A percentile compares a stretch with the other conserved stretches of the same genome.
phyloP scores from a whole-genome alignment of 345 rosid species.

The Jatropha curcas region DNA sequence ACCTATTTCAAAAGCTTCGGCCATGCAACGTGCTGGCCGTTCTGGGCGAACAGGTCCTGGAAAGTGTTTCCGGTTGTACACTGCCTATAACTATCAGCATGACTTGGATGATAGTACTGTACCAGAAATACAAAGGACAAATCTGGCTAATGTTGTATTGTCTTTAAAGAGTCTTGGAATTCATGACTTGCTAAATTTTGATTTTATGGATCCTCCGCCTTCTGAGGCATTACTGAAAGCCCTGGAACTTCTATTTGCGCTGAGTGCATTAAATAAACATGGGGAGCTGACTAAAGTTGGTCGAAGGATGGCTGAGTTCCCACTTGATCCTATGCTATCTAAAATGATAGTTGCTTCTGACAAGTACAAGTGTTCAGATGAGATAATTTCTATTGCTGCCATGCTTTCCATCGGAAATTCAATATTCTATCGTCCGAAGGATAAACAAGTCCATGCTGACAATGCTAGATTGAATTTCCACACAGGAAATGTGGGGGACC shows the following conservation, averaged over 20 bases:
- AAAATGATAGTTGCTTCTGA: conserved; percentile 95
- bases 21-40: conserved; percentile 92
- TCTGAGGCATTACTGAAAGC: conserved; percentile 95
- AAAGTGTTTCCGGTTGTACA: conserved; percentile 84
- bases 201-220: conserved; percentile 98
- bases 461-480: conserved; percentile 94
- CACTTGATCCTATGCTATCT: conserved; percentile 91
- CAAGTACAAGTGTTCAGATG: conserved; percentile 86
- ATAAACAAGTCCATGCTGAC: conserved; percentile 97
- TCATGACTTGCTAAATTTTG: conserved; percentile 85
- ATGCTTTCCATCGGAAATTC: conserved; percentile 97
- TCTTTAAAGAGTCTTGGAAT: conserved; percentile 96
- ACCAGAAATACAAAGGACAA: conserved; percentile 94
- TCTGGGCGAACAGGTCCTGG: conserved; percentile 99
- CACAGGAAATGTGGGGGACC: conserved; percentile 91
- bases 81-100: conserved; percentile 71
- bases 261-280: conserved; percentile 84
- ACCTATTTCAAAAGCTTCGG: conserved; percentile 96
- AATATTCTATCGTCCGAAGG: conserved; percentile 94
- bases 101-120: conserved; percentile 91
- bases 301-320: conserved; percentile 95
- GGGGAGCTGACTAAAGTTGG: conserved; percentile 98
- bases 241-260: conserved; percentile 76
- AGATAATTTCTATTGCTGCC: conserved; percentile 79
- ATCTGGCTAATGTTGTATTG: conserved; percentile 93